Base-by-base conservation (phyloP, 1,284 basidiomycete genomes). In the Apiotrichum laibachii region DNA sequence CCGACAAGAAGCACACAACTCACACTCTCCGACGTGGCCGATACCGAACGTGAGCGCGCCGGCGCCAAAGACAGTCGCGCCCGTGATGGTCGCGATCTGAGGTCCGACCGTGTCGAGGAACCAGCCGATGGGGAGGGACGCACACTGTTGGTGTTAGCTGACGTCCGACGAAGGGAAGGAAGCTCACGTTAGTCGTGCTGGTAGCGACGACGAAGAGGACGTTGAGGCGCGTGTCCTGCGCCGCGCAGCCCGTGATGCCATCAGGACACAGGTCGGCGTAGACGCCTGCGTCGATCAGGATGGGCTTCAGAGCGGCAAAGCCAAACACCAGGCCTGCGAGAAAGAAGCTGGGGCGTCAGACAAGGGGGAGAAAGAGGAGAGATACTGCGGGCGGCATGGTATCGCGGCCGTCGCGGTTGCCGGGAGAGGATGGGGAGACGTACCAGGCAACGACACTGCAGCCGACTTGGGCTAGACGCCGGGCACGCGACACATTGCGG, bases 161-260 rank as follows among this genome's bases (percentile, higher is more conserved):
- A 42, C n/a, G 13, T 42, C 18, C 69, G 39, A 40, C 5, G 18
- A 5, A 7, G 2, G n/a, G 39, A 49, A 18, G 10, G 10, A n/a
- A 1, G 56, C 70, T 56, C 53, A 77, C 76, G 64, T 78, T 78
- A 33, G 71, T 76, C 5, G 71, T 67, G 26, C 72, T 73, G 10
- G 72, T 72, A 2, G 73, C 69, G n/a, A 77, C 57, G 26, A 71
- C 71, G 63, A 79, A 79, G 55, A 76, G 65, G 11, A 70, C 58
- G 56, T 77, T 79, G 37, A 79, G 65, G 22, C 64, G 52, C 11
- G 65, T 70, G 46, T 72, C 71, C 46, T 69, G 68, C 2, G 50
- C 61, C 47, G 66, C 63, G 45, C 71, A 72, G 13, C 53, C 48
- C 37, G 60, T 57, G 19, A 44, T 56, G 21, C 43, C 43, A 10